Conservation (phyloP, 2,329 filamentous ascomycete species). For the Botrytis medusae region DNA sequence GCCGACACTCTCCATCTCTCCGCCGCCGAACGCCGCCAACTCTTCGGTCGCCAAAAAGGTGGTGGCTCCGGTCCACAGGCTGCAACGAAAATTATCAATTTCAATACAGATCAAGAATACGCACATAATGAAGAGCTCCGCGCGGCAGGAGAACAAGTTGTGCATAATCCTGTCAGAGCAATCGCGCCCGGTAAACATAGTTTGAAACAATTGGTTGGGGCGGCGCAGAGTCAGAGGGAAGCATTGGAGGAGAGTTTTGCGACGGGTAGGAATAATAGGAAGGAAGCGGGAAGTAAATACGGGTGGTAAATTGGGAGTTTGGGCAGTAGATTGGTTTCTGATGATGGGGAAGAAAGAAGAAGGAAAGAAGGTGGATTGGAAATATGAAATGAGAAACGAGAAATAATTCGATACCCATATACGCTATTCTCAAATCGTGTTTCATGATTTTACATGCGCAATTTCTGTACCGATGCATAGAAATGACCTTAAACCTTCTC, state of each 20-base stretch:
- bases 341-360: neutral
- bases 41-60: slow-evolving; percentile 69
- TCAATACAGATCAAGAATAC: slow-evolving; percentile 89
- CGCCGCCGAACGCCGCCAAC: slow-evolving; percentile 71
- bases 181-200: slow-evolving; percentile 89
- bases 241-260: slow-evolving; percentile 92
- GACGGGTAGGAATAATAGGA: slow-evolving; percentile 72
- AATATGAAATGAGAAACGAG: neutral
- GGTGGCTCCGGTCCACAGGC: slow-evolving; percentile 44
- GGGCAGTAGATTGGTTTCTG: neutral
- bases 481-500: neutral
- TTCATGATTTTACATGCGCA: neutral
- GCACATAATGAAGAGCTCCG: slow-evolving; percentile 77
- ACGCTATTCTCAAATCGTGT: neutral
- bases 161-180: slow-evolving; percentile 78
- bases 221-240: slow-evolving; percentile 77
- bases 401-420: neutral
- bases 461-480: neutral
- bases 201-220: slow-evolving; percentile 81
- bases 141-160: slow-evolving; percentile 64
- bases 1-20: slow-evolving; percentile 79
- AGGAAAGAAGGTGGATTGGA: too few species aligned
- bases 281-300: slow-evolving; percentile 79
- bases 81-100: slow-evolving; percentile 72
- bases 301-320: slow-evolving; percentile 61